These are phyloP conservation scores for Trypanosoma conorhini DNA, from an alignment of 208 protist species.

Conservation along the genomic window DNA sequence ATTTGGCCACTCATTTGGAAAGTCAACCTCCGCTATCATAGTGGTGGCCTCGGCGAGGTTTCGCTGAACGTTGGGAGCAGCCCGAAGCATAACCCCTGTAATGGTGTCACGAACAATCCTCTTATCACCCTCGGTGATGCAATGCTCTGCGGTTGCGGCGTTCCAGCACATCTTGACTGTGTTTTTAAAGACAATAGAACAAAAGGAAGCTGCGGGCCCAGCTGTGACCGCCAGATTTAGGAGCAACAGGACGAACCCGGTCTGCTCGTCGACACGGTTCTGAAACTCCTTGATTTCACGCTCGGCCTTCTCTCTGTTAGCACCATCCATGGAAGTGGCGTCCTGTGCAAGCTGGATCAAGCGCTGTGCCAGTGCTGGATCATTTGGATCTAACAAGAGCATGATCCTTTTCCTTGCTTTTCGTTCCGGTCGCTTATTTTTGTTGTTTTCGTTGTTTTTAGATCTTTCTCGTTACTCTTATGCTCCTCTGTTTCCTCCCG, in stretches of 20 bases:
- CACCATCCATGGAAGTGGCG: conserved; percentile 50
- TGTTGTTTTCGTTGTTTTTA: not conserved
- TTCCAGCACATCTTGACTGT: conserved; percentile 87
- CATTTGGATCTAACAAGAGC: conserved; percentile 51
- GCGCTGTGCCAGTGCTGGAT: conserved; percentile 32
- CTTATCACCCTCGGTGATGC: conserved; percentile 78
- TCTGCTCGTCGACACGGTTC: conserved; percentile 62
- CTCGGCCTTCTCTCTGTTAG: conserved; percentile 57
- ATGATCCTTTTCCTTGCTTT: conserved; percentile 22
- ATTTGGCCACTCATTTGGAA: conserved; percentile 87
- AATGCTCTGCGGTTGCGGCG: conserved; percentile 66
- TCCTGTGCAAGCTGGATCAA: conserved; percentile 39
- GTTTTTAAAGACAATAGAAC: conserved; percentile 87
- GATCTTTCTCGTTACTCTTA: not conserved
- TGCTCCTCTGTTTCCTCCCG: not conserved
- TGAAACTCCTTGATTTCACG: conserved; percentile 56
- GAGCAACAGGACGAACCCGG: conserved; percentile 67
- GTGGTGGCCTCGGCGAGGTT: conserved; percentile 91
- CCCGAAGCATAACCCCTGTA: conserved; percentile 60
- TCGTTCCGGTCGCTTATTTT: conserved; percentile 5
- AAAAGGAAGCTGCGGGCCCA: conserved; percentile 47
- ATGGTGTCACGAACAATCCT: conserved; percentile 50
- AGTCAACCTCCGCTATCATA: conserved; percentile 91
- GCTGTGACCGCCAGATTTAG: conserved; percentile 42
- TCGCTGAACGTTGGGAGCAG: conserved; percentile 55